A percentile compares a stretch with the other conserved stretches of the same genome.
Conservation (phyloP, 2,329 filamentous ascomycete genomes). For the Botrytis tulipae region DNA sequence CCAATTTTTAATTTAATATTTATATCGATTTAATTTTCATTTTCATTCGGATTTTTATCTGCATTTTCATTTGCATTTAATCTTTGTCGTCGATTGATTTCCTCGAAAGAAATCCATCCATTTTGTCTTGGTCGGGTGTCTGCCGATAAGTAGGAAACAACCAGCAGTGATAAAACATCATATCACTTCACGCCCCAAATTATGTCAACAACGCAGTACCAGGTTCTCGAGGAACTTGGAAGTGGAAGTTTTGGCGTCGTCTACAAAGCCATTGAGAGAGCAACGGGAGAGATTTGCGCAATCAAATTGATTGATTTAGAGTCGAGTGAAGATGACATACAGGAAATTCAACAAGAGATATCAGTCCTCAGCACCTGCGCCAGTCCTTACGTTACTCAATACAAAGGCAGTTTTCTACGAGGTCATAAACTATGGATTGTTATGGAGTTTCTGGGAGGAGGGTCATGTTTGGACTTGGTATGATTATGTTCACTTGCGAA, state of each 20-base stretch:
- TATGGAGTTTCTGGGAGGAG: conserved; percentile 96
- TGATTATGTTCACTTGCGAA: conserved; percentile 30
- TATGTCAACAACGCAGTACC: conserved; percentile 70
- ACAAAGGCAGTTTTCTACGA: conserved; percentile 93
- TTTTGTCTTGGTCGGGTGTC: neutral
- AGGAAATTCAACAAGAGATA: conserved; percentile 97
- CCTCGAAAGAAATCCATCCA: neutral
- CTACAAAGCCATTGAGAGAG: conserved; percentile 91
- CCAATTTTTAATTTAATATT: neutral
- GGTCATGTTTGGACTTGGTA: conserved; percentile 92
- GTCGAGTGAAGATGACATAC: conserved; percentile 96
- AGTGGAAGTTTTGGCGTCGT: conserved; percentile 89
- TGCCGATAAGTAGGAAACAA: neutral
- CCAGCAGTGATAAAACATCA: neutral
- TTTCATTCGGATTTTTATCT: neutral
- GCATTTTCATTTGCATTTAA: neutral
- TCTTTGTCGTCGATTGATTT: neutral
- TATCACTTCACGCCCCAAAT: neutral
- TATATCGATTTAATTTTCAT: neutral
- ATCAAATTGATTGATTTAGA: conserved; percentile 99
- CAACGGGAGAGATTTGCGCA: conserved; percentile 88
- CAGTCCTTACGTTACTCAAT: conserved; percentile 91
- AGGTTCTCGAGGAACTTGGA: conserved; percentile 93
- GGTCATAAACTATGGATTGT: conserved; percentile 99
- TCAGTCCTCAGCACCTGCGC: conserved; percentile 91